Conservation (phyloP, 768 basidiomycete species). For the Lentinus brumalis region DNA sequence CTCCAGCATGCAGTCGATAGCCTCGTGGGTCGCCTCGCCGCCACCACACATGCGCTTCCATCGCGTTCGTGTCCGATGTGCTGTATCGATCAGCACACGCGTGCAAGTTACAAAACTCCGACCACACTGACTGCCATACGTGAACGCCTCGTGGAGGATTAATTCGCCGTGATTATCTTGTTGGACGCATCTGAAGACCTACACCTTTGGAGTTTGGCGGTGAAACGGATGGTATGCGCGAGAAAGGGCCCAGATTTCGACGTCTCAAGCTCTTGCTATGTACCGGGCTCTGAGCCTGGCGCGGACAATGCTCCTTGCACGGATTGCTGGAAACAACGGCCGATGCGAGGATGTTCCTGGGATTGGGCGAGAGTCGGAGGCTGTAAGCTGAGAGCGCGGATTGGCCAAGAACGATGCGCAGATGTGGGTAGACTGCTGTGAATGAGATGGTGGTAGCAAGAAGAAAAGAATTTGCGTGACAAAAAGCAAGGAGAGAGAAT, state of each 20-base stretch:
- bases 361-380: not conserved
- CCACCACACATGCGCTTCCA: not conserved
- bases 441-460: not conserved
- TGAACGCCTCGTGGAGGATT: too few relatives aligned
- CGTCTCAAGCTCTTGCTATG: too few relatives aligned
- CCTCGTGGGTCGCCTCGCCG: not conserved
- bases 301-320: not conserved
- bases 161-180: too few relatives aligned
- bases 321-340: not conserved
- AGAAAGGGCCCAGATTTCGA: too few relatives aligned
- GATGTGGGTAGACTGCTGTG: too few relatives aligned
- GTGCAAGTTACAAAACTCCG: too few relatives aligned
- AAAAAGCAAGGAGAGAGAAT: not conserved
- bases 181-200: too few relatives aligned
- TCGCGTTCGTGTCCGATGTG: not conserved
- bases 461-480: constrained; percentile 3
- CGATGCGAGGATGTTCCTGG: not conserved
- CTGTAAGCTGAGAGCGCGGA: not conserved
- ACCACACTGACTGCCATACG: too few relatives aligned
- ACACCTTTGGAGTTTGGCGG: too few relatives aligned
- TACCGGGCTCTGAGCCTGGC: too few relatives aligned
- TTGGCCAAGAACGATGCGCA: not conserved
- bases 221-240: too few relatives aligned
- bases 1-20: not conserved
- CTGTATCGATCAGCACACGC: not conserved